These are phyloP conservation scores for Apiospora aurea DNA, from an alignment of 2,329 filamentous ascomycete genomes.

Conservation along the genomic window DNA sequence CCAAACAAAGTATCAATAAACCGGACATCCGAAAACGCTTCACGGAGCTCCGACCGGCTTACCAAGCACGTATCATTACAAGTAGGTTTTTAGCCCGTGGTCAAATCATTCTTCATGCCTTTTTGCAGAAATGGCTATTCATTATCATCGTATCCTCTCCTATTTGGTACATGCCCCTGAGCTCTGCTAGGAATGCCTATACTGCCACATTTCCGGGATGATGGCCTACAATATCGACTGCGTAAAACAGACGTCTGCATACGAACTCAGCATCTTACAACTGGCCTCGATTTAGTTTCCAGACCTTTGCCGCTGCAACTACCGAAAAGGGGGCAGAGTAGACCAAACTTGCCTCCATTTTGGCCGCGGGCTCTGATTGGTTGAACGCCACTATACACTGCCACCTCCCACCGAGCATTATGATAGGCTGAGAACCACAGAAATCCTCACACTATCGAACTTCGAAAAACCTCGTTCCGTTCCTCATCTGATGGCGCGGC, in stretches of 20 bases:
- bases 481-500: background rate
- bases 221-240: background rate
- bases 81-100: background rate
- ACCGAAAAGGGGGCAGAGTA: conserved; percentile 3
- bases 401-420: background rate
- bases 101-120: rapidly evolving
- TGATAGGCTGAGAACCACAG: background rate
- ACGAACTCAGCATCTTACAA: background rate
- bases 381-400: conserved; percentile 23
- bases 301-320: background rate
- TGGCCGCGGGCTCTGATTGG: conserved; percentile 8
- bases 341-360: background rate
- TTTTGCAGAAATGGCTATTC: no score
- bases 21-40: conserved; percentile 11
- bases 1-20: background rate
- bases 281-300: background rate
- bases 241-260: background rate
- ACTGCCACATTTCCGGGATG: background rate
- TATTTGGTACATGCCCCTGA: background rate
- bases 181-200: background rate
- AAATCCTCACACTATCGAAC: conserved; percentile 5
- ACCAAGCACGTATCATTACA: background rate
- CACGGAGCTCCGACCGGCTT: background rate
- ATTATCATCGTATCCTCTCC: background rate
- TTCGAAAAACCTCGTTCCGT: background rate